Evolutionary conservation across 805 yeast genomes (phyloP).

Genomic region (Tetrapisispora iriomotensis): DNA sequence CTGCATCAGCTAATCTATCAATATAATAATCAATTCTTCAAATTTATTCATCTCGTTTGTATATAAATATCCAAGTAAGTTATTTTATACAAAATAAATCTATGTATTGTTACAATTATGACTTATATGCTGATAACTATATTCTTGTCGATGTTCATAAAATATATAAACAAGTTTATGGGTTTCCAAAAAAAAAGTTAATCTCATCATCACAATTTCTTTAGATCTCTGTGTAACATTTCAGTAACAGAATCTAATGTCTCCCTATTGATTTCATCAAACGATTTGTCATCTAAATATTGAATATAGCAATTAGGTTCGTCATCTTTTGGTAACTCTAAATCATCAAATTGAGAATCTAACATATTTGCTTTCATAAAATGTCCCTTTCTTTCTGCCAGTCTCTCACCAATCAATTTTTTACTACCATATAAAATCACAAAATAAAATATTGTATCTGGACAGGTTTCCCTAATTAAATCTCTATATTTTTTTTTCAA

Average conservation of each 20-base stretch:
- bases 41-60: too few relatives aligned
- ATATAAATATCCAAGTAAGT: too few relatives aligned
- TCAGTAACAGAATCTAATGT: neutral
- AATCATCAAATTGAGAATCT: conserved; percentile 60
- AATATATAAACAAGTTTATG: too few relatives aligned
- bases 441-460: conserved; percentile 40
- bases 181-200: too few relatives aligned
- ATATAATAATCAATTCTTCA: too few relatives aligned
- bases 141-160: too few relatives aligned
- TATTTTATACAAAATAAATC: too few relatives aligned
- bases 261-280: conserved; percentile 13
- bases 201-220: neutral
- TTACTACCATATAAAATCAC: conserved; percentile 58
- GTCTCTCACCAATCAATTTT: conserved; percentile 52
- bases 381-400: conserved; percentile 58
- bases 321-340: conserved; percentile 56
- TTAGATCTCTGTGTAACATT: neutral
- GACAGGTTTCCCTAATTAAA: conserved; percentile 33
- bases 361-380: conserved; percentile 86
- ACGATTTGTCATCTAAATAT: conserved; percentile 21
- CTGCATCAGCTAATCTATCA: too few relatives aligned
- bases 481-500: conserved; percentile 68
- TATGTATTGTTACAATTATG: too few relatives aligned
- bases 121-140: too few relatives aligned
- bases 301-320: conserved; percentile 26